Evolutionary conservation across 2,329 filamentous ascomycete genomes (phyloP), one percentile per base, ranked within the genome.

Genomic region (Kalaharituber pfeilii): DNA sequence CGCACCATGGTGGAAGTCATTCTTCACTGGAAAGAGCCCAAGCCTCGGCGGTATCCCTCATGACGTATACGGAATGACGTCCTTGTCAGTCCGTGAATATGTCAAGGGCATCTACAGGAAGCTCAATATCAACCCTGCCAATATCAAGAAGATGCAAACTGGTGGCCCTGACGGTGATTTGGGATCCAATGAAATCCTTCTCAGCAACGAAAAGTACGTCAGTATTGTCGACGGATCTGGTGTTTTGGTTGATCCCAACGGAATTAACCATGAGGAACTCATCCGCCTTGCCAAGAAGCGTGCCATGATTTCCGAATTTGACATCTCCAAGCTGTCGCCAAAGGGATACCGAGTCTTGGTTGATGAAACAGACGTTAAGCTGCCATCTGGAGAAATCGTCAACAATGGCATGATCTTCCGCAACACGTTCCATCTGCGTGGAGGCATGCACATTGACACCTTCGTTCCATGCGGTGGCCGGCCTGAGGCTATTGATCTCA

Each of bases 1-100:
- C 47, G 91, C 91, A 3, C 86, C 87, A 26, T 98, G 89, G 86
- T 98, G 91, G 91, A 98, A 98, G 75, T 98, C 91, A 0, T 98
- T 98, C 78, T 98, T 98, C 76, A 98, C 91, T 1, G 91, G 91
- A 66, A 98, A 98, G 76, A 94, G 86, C 63, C 91, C 87, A 52
- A 91, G 84, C 70, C 77, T 98, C 13, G 91, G 91, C 59, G 91
- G 91, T 66, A 98, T 98, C 62, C 91, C 91, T 33, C 91, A 98
- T 69, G 91, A 98, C 68, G 72, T 75, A 39, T 98, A 98, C 66
- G 91, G 91, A 64, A 98, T 98, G 91, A 98, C 91, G 0, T 96
- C 91, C 0, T 72, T 96, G 55, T 95, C 88, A 5, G 89, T 98
- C 50, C 86, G 91, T 47, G 86, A 98, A 70, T 98, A 93, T 64